Conservation (phyloP, 441 rosid species). For the Theobroma grandiflorum region DNA sequence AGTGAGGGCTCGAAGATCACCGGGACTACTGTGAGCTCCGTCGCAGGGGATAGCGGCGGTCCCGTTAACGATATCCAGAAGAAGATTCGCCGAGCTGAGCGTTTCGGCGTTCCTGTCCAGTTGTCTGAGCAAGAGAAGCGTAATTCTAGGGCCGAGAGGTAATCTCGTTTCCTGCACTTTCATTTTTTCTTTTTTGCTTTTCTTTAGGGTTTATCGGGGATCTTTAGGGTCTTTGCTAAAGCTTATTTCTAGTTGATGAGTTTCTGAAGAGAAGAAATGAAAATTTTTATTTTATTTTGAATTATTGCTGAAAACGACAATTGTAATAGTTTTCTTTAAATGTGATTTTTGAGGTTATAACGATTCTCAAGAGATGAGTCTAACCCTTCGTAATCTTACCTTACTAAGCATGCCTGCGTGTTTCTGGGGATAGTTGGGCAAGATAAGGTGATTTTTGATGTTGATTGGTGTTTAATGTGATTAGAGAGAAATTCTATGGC, state of each 20-base stretch:
- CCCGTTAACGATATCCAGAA: slow-evolving; percentile 61
- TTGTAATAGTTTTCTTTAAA: not conserved
- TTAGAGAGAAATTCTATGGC: not conserved
- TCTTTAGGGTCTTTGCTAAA: slow-evolving; percentile 4
- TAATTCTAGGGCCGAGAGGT: slow-evolving; percentile 91
- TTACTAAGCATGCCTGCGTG: not conserved
- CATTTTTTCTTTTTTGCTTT: not conserved
- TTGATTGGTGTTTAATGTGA: not conserved
- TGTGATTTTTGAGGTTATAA: not conserved
- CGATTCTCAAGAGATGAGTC: not conserved
- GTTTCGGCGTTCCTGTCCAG: slow-evolving; percentile 81
- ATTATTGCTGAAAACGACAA: not conserved
- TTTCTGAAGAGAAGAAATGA: not conserved
- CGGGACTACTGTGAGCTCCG: slow-evolving; percentile 31
- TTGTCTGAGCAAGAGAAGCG: slow-evolving; percentile 89
- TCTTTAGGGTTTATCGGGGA: not conserved
- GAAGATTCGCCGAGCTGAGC: slow-evolving; percentile 92
- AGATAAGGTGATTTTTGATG: not conserved
- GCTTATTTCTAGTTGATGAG: slow-evolving; percentile 14
- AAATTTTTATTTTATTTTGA: not conserved
- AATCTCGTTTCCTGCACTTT: not conserved
- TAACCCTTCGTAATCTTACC: not conserved
- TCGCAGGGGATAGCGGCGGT: slow-evolving; percentile 36
- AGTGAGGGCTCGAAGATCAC: slow-evolving; percentile 41
- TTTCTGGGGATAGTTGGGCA: not conserved